Evolutionary conservation across 169 alveolate genomes (phyloP), one percentile per base, ranked within the genome.

Genomic region (Eimeria zaria): DNA sequence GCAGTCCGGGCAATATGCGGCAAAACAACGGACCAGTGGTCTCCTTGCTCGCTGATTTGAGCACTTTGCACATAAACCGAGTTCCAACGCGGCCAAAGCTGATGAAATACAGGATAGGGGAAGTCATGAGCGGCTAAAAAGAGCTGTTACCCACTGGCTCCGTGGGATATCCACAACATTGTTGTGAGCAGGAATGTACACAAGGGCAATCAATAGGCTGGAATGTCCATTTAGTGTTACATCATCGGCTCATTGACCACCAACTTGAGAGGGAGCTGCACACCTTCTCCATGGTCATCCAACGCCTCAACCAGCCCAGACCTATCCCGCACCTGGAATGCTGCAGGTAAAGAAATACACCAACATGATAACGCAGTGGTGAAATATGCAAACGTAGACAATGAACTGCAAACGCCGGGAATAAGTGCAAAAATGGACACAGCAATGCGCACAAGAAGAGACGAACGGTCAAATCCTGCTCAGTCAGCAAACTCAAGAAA

Each of bases 231-330:
- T 76, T 62, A 76, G 18, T 76, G 24, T 78, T 78, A 51, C 91
- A 33, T 62, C 46, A 58, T 81, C 11, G 80, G 81, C 80, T 85
- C 53, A 18, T 80, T n/a, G 36, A 85, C 16, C 81, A 85, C 93
- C 11, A 62, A 16, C 41, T 41, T 85, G 36, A 39, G 93, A 14
- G 81, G 76, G 62, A 55, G 62, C 39, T 44, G 93, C 41, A 62
- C 80, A 7, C 93, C 93, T 20, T 85, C 81, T 6, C 67, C 76
- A 30, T 55, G 60, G 22, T 85, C 93, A 81, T 85, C 93, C 93
- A 85, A 44, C 53, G 30, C 64, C 62, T 18, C 64, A 6, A 85
- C 80, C 62, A 85, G 33, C 16, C 93, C 93, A 22, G 93, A 85
- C 41, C 46, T 55, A 46, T 85, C 93, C 46, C 81, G 44, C 55